Evolutionary conservation across 2,329 filamentous ascomycete species (phyloP).

Genomic region (Parastagonospora nodorum): DNA sequence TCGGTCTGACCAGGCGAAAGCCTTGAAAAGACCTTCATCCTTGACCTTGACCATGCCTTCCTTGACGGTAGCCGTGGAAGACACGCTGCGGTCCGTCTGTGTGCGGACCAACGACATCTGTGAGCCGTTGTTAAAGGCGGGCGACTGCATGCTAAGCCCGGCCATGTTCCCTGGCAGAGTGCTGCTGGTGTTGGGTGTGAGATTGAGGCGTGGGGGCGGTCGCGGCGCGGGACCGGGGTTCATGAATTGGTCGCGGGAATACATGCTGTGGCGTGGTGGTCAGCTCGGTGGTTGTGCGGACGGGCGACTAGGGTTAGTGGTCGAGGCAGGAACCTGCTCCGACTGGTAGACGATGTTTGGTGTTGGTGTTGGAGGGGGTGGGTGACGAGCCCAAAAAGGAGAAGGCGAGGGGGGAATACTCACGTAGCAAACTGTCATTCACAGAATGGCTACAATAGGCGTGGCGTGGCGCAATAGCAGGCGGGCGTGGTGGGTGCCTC

Average conservation of each 20-base stretch:
- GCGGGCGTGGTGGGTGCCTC: slow-evolving; percentile 13
- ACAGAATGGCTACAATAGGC: slow-evolving; percentile 13
- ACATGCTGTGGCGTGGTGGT: slow-evolving; percentile 54
- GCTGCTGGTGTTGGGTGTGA: slow-evolving; percentile 74
- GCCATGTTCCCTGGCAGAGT: slow-evolving; percentile 75
- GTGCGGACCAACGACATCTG: slow-evolving; percentile 48
- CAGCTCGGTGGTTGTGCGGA: slow-evolving; percentile 8
- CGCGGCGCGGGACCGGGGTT: slow-evolving; percentile 94
- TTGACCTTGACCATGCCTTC: slow-evolving; percentile 84
- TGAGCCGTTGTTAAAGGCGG: slow-evolving; percentile 48
- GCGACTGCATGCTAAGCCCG: slow-evolving; percentile 73
- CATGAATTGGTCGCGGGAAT: slow-evolving; percentile 78
- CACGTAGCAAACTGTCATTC: slow-evolving; percentile 30
- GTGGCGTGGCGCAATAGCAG: slow-evolving; percentile 14
- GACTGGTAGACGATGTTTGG: not conserved
- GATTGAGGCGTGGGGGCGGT: slow-evolving; percentile 81
- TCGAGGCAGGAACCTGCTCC: slow-evolving; percentile 3
- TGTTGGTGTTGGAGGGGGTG: not conserved
- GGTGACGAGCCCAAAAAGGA: slow-evolving; percentile 2
- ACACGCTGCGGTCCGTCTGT: slow-evolving; percentile 48
- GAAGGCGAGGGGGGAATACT: slow-evolving; percentile 18
- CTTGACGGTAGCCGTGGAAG: slow-evolving; percentile 49
- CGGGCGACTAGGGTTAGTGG: slow-evolving; percentile 1
- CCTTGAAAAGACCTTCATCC: slow-evolving; percentile 84
- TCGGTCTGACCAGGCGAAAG: slow-evolving; percentile 86